phyloP scores from a whole-genome alignment of 345 rosid species.

The Capsella bursapastoris region DNA sequence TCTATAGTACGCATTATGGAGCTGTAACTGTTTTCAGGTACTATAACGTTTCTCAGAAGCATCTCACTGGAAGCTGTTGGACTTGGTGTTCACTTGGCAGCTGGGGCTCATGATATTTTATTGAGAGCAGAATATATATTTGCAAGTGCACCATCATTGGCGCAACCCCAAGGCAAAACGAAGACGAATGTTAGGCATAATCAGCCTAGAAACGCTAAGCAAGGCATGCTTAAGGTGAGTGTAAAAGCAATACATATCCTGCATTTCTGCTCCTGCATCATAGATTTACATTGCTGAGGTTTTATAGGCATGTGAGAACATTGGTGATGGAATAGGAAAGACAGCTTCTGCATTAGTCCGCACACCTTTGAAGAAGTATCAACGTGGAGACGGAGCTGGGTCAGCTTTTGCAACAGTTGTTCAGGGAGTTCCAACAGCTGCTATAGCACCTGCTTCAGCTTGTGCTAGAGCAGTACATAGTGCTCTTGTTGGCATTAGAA shows the following conservation, averaged over 20 bases:
- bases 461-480: slow-evolving; percentile 81
- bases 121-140: slow-evolving; percentile 74
- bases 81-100: slow-evolving; percentile 96
- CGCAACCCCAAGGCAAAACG: slow-evolving; percentile 52
- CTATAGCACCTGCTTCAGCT: slow-evolving; percentile 88
- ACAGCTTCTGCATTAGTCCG: slow-evolving; percentile 89
- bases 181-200: slow-evolving; percentile 68
- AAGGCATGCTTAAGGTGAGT: slow-evolving; percentile 86
- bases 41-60: slow-evolving; percentile 87
- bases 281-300: slow-evolving; percentile 31
- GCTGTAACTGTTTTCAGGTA: slow-evolving; percentile 57
- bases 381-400: slow-evolving; percentile 84
- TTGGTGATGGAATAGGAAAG: slow-evolving; percentile 90
- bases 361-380: slow-evolving; percentile 74
- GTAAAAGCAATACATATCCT: slow-evolving; percentile 17
- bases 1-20: slow-evolving; percentile 7
- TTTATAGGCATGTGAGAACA: slow-evolving; percentile 78
- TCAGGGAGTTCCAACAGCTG: slow-evolving; percentile 89
- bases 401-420: slow-evolving; percentile 84
- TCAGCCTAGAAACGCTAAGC: slow-evolving; percentile 86
- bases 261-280: slow-evolving; percentile 31
- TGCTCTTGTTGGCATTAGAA: slow-evolving; percentile 87
- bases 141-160: slow-evolving; percentile 60
- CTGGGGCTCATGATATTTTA: slow-evolving; percentile 81
- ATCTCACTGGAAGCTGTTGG: slow-evolving; percentile 93